Conservation (phyloP, 2,329 filamentous ascomycete species). For the Talaromyces sp. region DNA sequence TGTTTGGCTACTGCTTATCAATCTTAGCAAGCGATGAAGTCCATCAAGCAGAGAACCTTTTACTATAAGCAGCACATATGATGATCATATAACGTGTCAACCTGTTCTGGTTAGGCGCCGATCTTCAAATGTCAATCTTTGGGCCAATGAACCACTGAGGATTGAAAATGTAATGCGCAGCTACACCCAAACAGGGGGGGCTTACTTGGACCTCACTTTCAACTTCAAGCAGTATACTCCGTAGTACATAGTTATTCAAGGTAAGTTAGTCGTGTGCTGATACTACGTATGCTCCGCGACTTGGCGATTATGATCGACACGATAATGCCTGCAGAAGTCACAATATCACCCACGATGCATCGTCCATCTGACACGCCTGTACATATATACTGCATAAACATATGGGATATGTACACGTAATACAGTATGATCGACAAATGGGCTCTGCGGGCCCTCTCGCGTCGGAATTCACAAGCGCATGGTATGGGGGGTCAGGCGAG, state of each 20-base stretch:
- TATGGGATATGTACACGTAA: constrained; percentile 1
- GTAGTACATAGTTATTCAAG: not conserved
- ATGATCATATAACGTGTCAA: not conserved
- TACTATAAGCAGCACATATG: not conserved
- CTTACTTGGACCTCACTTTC: not conserved
- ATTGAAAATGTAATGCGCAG: not conserved
- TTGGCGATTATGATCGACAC: not conserved
- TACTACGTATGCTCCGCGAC: not conserved
- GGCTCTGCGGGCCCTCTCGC: not conserved
- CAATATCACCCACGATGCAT: not conserved
- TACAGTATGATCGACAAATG: constrained; percentile 5
- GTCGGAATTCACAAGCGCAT: not conserved
- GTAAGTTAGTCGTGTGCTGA: not conserved
- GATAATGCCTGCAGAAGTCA: not conserved
- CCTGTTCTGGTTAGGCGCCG: not conserved
- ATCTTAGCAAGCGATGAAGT: not conserved
- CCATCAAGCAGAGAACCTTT: not conserved
- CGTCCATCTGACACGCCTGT: not conserved
- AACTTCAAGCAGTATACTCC: not conserved
- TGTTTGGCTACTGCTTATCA: not conserved
- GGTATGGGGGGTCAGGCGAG: not conserved
- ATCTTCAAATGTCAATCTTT: not conserved
- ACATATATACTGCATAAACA: not conserved
- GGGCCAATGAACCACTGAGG: not conserved
- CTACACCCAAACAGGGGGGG: not conserved